A percentile compares a stretch with the other conserved stretches of the same genome.
Conservation (phyloP, 75 land plant species). For the Chamaecyparis obtusa region DNA sequence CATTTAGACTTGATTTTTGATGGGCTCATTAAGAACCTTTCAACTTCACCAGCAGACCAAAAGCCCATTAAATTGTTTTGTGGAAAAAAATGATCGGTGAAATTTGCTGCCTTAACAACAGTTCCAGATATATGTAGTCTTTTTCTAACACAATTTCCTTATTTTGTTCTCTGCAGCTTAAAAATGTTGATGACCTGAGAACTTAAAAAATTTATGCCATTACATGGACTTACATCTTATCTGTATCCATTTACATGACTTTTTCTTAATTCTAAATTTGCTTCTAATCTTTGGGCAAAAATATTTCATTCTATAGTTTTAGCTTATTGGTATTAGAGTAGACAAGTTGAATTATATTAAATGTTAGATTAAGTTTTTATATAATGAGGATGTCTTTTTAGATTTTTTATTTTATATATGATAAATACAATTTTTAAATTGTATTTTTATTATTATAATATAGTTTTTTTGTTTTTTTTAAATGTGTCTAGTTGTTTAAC, state of each 20-base stretch:
- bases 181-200: too few relatives aligned
- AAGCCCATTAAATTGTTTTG: too few relatives aligned
- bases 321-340: background rate
- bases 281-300: background rate
- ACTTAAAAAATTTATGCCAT: background rate
- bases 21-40: too few relatives aligned
- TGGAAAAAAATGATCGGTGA: too few relatives aligned
- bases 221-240: background rate
- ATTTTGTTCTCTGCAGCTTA: too few relatives aligned
- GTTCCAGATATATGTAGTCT: too few relatives aligned
- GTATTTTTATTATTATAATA: slow-evolving; percentile 13
- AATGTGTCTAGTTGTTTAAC: too few relatives aligned
- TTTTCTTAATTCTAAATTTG: background rate
- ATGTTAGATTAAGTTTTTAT: background rate
- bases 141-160: too few relatives aligned
- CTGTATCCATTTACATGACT: background rate
- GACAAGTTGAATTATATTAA: background rate
- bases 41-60: too few relatives aligned
- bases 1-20: too few relatives aligned
- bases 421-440: background rate
- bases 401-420: background rate
- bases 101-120: too few relatives aligned
- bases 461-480: too few relatives aligned
- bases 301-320: background rate
- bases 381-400: background rate